These are phyloP conservation scores for Sporothrix humicola DNA, from an alignment of 2,329 filamentous ascomycete species.

Conservation along the genomic window DNA sequence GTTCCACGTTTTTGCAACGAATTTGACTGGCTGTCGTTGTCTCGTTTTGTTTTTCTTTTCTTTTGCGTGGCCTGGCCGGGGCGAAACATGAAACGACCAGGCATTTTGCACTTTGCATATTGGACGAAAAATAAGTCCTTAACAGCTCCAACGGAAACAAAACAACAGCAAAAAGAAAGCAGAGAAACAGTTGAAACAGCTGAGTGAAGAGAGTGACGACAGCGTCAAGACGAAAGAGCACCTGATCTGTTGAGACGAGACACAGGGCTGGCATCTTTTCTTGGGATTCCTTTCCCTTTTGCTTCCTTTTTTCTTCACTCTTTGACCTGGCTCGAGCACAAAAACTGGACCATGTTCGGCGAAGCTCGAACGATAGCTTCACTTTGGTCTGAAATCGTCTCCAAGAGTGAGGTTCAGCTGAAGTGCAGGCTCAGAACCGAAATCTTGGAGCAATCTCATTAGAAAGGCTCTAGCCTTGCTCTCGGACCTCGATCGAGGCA, in stretches of 20 bases:
- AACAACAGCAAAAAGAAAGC: too few relatives aligned
- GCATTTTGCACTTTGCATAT: too few relatives aligned
- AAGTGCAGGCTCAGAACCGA: too few relatives aligned
- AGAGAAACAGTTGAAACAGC: too few relatives aligned
- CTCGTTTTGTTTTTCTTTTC: slow-evolving; percentile 3
- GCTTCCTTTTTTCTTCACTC: neutral
- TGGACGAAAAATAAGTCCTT: too few relatives aligned
- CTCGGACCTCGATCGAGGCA: neutral
- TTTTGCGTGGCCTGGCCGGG: neutral
- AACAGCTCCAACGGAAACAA: too few relatives aligned
- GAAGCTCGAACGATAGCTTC: neutral
- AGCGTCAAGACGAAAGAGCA: too few relatives aligned
- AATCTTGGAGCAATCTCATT: neutral
- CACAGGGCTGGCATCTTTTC: too few relatives aligned
- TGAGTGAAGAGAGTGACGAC: too few relatives aligned
- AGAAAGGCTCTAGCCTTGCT: neutral
- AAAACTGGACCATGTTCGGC: neutral
- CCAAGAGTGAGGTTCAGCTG: too few relatives aligned
- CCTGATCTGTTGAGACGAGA: too few relatives aligned
- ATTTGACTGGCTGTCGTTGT: slow-evolving; percentile 5
- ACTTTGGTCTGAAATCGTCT: neutral
- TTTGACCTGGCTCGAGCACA: neutral
- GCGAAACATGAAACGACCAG: slow-evolving; percentile 2
- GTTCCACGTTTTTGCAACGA: neutral
- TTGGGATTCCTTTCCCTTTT: neutral